Conservation (phyloP, 2,329 filamentous ascomycete species). For the Venturia carpophila region DNA sequence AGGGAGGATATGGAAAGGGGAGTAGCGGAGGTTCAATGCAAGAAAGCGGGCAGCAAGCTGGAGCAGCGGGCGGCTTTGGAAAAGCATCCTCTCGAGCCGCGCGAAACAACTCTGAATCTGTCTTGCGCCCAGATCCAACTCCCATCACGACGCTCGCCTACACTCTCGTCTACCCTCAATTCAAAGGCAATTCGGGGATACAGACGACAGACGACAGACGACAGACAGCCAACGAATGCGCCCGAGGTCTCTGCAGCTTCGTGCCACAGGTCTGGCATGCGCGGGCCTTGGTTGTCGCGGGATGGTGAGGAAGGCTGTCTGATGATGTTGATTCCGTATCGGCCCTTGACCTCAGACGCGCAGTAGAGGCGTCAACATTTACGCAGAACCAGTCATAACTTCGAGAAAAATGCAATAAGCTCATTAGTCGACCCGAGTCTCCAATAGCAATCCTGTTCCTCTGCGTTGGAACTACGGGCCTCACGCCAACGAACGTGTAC, state of each 20-base stretch:
- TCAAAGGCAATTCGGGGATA: background rate
- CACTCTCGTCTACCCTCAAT: background rate
- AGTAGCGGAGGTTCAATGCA: background rate
- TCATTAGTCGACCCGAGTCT: background rate
- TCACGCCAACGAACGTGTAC: background rate
- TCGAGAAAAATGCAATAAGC: slow-evolving; percentile 15
- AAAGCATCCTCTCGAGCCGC: background rate
- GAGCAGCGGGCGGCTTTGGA: background rate
- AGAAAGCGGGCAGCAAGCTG: background rate
- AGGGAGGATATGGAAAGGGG: background rate
- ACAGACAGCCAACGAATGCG: background rate
- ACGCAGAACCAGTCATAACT: slow-evolving; percentile 2
- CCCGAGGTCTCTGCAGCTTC: background rate
- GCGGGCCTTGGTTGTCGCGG: background rate
- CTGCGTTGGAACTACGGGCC: background rate
- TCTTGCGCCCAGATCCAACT: background rate
- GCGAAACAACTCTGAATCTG: background rate
- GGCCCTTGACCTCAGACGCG: background rate
- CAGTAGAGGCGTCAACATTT: background rate
- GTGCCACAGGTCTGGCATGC: background rate
- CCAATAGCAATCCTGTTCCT: slow-evolving; percentile 1
- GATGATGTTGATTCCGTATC: slow-evolving; percentile 1
- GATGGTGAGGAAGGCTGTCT: background rate
- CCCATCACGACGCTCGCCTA: background rate
- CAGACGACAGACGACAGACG: no score